phyloP scores from a whole-genome alignment of 1,139 yeast genomes.

The Magnusiomyces magnusii region DNA sequence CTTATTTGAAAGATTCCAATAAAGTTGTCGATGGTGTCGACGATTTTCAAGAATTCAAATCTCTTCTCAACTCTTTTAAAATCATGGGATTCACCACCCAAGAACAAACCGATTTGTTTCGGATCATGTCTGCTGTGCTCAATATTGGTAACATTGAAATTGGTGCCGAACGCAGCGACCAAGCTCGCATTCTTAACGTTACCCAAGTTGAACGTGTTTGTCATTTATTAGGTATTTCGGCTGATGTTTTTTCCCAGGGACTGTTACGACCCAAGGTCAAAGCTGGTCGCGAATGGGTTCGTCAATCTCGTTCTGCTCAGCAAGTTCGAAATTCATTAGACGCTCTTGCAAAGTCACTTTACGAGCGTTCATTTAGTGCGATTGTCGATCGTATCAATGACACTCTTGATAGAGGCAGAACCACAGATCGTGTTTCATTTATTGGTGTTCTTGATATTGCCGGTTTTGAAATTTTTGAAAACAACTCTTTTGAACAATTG shows the following conservation, averaged over 20 bases:
- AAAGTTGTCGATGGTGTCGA: conserved; percentile 59
- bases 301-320: conserved; percentile 67
- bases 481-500: conserved; percentile 90
- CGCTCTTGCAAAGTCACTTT: conserved; percentile 79
- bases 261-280: conserved; percentile 76
- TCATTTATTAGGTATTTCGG: conserved; percentile 56
- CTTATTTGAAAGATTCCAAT: conserved; percentile 53
- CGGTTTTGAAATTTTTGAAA: conserved; percentile 91
- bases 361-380: conserved; percentile 74
- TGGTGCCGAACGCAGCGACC: conserved; percentile 59
- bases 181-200: conserved; percentile 57
- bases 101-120: conserved; percentile 55
- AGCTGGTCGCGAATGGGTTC: conserved; percentile 84
- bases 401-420: conserved; percentile 43
- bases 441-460: conserved; percentile 96
- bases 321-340: conserved; percentile 81
- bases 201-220: conserved; percentile 51
- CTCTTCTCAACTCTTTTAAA: conserved; percentile 56
- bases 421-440: conserved; percentile 42
- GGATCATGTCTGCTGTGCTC: conserved; percentile 64
- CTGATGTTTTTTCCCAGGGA: conserved; percentile 47
- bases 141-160: conserved; percentile 83
- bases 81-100: conserved; percentile 59
- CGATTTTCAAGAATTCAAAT: conserved; percentile 60
- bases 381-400: conserved; percentile 71